These are phyloP conservation scores for Trichoderma afroharzianum DNA, from an alignment of 2,329 filamentous ascomycete genomes.

Conservation along the genomic window DNA sequence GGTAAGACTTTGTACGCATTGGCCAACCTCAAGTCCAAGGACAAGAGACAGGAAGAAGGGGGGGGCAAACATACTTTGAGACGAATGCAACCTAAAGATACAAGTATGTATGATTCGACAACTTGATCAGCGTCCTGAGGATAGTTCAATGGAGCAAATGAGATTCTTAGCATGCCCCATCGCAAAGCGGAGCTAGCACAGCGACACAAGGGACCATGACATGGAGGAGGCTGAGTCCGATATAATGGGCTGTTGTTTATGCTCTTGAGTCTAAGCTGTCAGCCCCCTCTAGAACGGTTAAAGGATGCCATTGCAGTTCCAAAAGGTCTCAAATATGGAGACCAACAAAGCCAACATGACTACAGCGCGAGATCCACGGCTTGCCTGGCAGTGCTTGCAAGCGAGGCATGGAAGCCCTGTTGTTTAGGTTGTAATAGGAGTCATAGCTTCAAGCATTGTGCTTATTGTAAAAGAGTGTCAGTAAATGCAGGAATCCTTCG, in stretches of 20 bases:
- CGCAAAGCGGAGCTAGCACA: not conserved
- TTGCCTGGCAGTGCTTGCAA: not conserved
- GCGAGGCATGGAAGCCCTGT: not conserved
- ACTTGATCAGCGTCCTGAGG: not conserved
- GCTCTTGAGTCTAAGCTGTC: not conserved
- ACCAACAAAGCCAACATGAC: not conserved
- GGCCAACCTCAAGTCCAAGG: not conserved
- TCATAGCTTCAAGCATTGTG: not conserved
- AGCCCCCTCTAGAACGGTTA: not conserved
- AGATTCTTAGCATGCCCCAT: not conserved
- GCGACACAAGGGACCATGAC: not conserved
- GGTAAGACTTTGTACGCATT: not conserved
- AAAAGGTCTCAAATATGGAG: not conserved
- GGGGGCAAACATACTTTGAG: not conserved
- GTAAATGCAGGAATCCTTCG: not conserved
- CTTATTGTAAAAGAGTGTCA: not conserved
- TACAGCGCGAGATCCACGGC: not conserved
- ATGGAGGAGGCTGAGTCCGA: not conserved
- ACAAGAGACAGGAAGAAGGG: not conserved
- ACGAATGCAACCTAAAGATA: conserved; percentile 8
- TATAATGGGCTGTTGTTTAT: conserved; percentile 4
- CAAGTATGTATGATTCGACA: not conserved
- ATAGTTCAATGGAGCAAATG: not conserved
- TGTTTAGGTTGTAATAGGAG: not conserved
- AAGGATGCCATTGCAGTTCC: not conserved